These are phyloP conservation scores for Mycocentrospora acerina DNA, from an alignment of 2,329 filamentous ascomycete genomes.

Conservation along the genomic window DNA sequence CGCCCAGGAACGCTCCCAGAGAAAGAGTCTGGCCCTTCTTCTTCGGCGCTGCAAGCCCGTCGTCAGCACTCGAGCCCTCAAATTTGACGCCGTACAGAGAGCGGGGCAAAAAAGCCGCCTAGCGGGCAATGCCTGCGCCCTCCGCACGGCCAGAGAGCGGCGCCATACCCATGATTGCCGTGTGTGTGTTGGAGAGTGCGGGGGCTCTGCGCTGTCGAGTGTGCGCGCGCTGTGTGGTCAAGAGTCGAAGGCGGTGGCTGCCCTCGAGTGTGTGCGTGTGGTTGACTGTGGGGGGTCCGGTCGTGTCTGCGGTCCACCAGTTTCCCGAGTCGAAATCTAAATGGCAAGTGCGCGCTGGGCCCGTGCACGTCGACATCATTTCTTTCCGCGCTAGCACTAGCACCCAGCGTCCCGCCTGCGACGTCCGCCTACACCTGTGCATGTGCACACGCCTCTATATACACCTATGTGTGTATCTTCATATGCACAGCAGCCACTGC, in stretches of 20 bases:
- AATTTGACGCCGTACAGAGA: slow-evolving; percentile 14
- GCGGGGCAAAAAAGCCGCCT: slow-evolving; percentile 31
- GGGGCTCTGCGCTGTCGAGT: slow-evolving; percentile 40
- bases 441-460: too few species aligned
- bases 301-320: slow-evolving; percentile 21
- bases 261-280: slow-evolving; percentile 27
- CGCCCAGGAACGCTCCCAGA: slow-evolving; percentile 91
- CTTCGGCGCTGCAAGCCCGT: slow-evolving; percentile 69
- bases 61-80: slow-evolving; percentile 47
- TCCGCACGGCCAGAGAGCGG: slow-evolving; percentile 27
- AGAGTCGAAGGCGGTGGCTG: slow-evolving; percentile 30
- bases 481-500: slow-evolving; percentile 1
- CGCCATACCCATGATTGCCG: slow-evolving; percentile 62
- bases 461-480: too few species aligned
- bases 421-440: too few species aligned
- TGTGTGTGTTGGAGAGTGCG: too few species aligned
- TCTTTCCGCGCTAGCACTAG: background rate
- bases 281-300: slow-evolving; percentile 26
- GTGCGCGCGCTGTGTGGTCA: slow-evolving; percentile 37
- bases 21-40: slow-evolving; percentile 97
- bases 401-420: too few species aligned
- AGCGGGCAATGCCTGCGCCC: slow-evolving; percentile 19
- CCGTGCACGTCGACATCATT: slow-evolving; percentile 20
- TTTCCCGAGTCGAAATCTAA: slow-evolving; percentile 23
- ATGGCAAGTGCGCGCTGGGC: slow-evolving; percentile 28